A percentile compares a stretch with the other conserved stretches of the same genome.
Conservation (phyloP, 208 protist genomes). For the Leishmania gerbilli region DNA sequence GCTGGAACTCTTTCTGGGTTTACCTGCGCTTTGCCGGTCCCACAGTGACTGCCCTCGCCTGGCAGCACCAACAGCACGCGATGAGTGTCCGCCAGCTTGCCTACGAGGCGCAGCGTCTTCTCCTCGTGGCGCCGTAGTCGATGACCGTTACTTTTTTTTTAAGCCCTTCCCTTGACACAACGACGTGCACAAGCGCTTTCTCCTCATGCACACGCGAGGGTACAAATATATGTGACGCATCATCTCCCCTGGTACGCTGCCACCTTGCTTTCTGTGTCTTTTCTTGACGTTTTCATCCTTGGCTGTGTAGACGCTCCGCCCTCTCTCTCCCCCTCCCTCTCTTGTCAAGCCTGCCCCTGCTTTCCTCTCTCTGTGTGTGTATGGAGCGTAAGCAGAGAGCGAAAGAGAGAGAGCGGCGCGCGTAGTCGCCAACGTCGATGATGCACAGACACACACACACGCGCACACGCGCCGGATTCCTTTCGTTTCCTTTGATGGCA, state of each 20-base stretch:
- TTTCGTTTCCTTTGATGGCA: neutral
- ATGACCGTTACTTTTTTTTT: no score
- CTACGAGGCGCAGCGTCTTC: conserved; percentile 15
- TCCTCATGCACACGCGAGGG: neutral
- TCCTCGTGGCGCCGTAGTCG: conserved; percentile 10
- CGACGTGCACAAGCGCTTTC: neutral
- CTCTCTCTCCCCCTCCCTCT: no score
- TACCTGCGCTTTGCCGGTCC: conserved; percentile 20
- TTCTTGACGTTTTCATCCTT: neutral
- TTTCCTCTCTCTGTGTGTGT: neutral
- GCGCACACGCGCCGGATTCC: neutral
- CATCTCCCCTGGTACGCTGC: neutral
- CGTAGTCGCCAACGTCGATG: neutral
- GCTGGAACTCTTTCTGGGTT: conserved; percentile 23
- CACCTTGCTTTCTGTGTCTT: neutral
- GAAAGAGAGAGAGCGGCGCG: neutral
- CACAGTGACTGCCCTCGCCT: conserved; percentile 19
- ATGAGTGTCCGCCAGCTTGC: conserved; percentile 12
- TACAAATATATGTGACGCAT: neutral
- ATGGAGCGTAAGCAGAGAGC: neutral
- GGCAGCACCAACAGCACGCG: conserved; percentile 13
- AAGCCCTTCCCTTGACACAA: neutral
- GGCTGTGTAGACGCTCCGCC: neutral
- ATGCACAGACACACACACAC: neutral
- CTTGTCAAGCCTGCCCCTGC: neutral